phyloP scores from a whole-genome alignment of 2,329 filamentous ascomycete species.

The Xenoacremonium recifei region DNA sequence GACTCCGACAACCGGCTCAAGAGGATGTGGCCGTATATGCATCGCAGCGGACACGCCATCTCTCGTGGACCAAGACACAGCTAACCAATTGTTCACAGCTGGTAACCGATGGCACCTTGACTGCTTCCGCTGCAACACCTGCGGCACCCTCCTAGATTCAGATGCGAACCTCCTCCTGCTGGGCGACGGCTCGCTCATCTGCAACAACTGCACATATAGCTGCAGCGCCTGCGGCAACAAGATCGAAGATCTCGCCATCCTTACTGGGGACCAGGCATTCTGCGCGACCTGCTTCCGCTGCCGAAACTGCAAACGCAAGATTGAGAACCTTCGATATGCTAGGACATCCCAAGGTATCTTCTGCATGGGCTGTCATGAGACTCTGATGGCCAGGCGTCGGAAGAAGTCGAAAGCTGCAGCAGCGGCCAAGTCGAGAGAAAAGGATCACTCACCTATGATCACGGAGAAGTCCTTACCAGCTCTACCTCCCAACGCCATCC shows the following conservation, averaged over 20 bases:
- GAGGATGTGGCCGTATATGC: conserved; percentile 2
- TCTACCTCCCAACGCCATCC: conserved; percentile 72
- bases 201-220: conserved; percentile 99
- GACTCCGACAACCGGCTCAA: conserved; percentile 1
- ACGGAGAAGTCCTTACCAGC: conserved; percentile 92
- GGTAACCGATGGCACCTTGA: conserved; percentile 98
- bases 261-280: conserved; percentile 97
- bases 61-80: conserved; percentile 16
- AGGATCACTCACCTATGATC: conserved; percentile 64
- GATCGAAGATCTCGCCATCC: conserved; percentile 95
- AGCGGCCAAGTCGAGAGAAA: conserved; percentile 58
- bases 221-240: conserved; percentile 96
- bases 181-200: conserved; percentile 95
- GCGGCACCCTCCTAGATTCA: conserved; percentile 92
- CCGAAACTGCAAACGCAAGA: conserved; percentile 97
- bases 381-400: conserved; percentile 85
- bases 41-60: background rate
- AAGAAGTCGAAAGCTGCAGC: conserved; percentile 77
- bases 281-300: conserved; percentile 97
- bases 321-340: conserved; percentile 96
- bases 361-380: conserved; percentile 98
- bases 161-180: conserved; percentile 96
- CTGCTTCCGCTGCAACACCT: conserved; percentile 97
- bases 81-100: conserved; percentile 52
- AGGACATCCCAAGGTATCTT: conserved; percentile 98